A percentile compares a stretch with the other conserved stretches of the same genome.
phyloP scores from a whole-genome alignment of 2,329 filamentous ascomycete genomes.

The Colletotrichum lindemuthianum region DNA sequence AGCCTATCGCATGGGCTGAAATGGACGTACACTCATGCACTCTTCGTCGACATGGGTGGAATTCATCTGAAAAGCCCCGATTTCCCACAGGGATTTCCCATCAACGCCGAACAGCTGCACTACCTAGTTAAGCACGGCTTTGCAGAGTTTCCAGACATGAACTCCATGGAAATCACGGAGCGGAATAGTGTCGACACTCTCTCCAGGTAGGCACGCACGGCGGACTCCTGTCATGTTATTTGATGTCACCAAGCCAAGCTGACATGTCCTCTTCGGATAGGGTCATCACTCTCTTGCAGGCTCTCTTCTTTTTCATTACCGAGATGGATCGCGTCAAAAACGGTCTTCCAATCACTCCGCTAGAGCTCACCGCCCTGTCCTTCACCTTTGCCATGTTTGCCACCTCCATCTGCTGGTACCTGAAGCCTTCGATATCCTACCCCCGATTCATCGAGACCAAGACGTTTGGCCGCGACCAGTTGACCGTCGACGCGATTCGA shows the following conservation, averaged over 20 bases:
- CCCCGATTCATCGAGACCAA: constrained; percentile 28
- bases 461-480: too few relatives aligned
- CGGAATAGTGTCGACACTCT: constrained; percentile 45
- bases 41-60: constrained; percentile 54
- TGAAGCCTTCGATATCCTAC: constrained; percentile 36
- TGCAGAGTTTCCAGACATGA: constrained; percentile 42
- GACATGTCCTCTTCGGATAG: too few relatives aligned
- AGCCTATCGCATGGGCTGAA: too few relatives aligned
- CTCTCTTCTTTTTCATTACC: constrained; percentile 39
- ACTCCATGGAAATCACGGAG: constrained; percentile 40
- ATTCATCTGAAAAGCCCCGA: constrained; percentile 46
- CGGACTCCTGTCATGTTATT: too few relatives aligned
- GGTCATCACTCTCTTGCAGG: constrained; percentile 40
- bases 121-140: constrained; percentile 44
- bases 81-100: constrained; percentile 43
- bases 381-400: constrained; percentile 41
- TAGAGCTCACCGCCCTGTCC: constrained; percentile 42
- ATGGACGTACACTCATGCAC: constrained; percentile 54
- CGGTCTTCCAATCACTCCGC: constrained; percentile 40
- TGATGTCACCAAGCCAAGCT: too few relatives aligned
- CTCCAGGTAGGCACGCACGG: too few relatives aligned
- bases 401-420: constrained; percentile 37
- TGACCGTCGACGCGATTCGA: too few relatives aligned
- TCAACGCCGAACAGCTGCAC: constrained; percentile 48
- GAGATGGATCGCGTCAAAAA: constrained; percentile 36